These are phyloP conservation scores for Athelia psychrophila DNA, from an alignment of 1,284 basidiomycete genomes.

Conservation along the genomic window DNA sequence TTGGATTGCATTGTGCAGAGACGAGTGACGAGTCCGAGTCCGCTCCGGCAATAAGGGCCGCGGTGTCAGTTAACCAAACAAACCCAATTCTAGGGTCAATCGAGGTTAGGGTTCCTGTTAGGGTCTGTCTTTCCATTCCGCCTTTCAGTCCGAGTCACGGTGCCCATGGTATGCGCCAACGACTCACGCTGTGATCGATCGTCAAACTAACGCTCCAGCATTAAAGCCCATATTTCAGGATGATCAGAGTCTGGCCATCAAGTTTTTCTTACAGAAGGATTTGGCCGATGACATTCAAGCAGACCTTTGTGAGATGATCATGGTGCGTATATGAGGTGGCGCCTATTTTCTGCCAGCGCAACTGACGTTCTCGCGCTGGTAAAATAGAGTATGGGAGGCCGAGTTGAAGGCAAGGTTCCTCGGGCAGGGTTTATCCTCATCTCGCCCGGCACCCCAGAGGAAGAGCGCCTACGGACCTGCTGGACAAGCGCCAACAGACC, in stretches of 20 bases:
- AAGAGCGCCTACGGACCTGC: slow-evolving; percentile 65
- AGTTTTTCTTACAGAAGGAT: slow-evolving; percentile 81
- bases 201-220: too few species aligned
- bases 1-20: too few species aligned
- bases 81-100: too few species aligned
- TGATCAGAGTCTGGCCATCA: slow-evolving; percentile 57
- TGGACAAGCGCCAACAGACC: slow-evolving; percentile 67
- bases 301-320: slow-evolving; percentile 65
- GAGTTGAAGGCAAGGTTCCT: slow-evolving; percentile 74
- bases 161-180: too few species aligned
- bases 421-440: slow-evolving; percentile 70
- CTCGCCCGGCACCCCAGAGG: slow-evolving; percentile 64
- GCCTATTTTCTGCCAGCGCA: slow-evolving; percentile 6
- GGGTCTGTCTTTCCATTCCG: too few species aligned
- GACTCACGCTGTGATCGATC: too few species aligned
- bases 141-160: too few species aligned
- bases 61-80: too few species aligned
- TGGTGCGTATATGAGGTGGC: slow-evolving; percentile 37
- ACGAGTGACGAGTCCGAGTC: too few species aligned
- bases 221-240: slow-evolving; percentile 66
- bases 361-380: slow-evolving; percentile 1
- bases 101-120: too few species aligned
- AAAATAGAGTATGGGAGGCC: slow-evolving; percentile 60
- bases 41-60: too few species aligned
- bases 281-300: slow-evolving; percentile 64